Evolutionary conservation across 225 moss, liverwort and hornwort species (phyloP), one percentile per base, ranked within the genome.

Genomic region (Marchantia paleacea): DNA sequence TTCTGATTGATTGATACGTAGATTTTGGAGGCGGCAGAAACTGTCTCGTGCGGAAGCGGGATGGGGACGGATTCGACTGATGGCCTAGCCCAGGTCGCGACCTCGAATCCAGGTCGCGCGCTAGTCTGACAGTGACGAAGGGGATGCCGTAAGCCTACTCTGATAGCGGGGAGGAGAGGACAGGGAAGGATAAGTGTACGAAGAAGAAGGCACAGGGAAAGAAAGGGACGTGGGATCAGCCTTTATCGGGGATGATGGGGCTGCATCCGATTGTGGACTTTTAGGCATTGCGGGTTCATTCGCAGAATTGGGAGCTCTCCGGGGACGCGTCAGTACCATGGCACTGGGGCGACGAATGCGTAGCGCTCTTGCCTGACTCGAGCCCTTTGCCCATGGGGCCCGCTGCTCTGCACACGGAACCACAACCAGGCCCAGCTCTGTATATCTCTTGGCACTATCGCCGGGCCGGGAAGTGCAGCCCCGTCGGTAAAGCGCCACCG

Each of bases 151-250:
- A 61, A 61, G 61, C 61, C 16, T 7, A 61, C 5, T 61, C 19
- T 62, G 62, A n/a, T 16, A n/a, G n/a, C 39, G 5, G 39, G 3
- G 39, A 2, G 39, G n/a, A 7, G 24, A 24, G n/a, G n/a, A n/a
- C n/a, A n/a, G n/a, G n/a, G n/a, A n/a, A n/a, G 62, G 62, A n/a
- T 62, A 62, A 62, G 62, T 62, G 62, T 62, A 62, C 62, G n/a
- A 62, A 22, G 62, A 62, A 22, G n/a, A 62, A 22, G 62, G n/a
- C 62, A 22, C 62, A 62, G n/a, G 24, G 22, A 62, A 62, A 24
- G 62, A 62, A 62, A 3, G 3, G 39, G 39, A 39, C 39, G 39
- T 2, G 39, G 39, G 39, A 19, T 62, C 62, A 16, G 5, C 18
- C 62, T 4, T 24, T 62, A 61, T 24, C n/a, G 62, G 3, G 3